Base-by-base conservation (phyloP, 1,284 basidiomycete species). In the Boletus sp. region DNA sequence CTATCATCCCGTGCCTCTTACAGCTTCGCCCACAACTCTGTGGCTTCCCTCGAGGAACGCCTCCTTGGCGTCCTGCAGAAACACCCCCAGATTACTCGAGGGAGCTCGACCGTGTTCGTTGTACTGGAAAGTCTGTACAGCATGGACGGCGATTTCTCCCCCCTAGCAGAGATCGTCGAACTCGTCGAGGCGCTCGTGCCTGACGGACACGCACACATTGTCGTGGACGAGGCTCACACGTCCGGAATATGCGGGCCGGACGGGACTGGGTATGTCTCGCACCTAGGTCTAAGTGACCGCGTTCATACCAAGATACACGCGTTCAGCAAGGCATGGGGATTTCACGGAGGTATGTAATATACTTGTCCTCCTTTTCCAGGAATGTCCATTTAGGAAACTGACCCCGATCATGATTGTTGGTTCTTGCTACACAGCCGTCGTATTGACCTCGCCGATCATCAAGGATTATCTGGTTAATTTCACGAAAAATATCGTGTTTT, bases 271-370 rank as follows among this genome's bases (percentile, higher is more conserved):
- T 56, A 58, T 41, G 54, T 66, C 25, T 50, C 58, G 2, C 32
- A 72, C 19, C 68, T 75, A 46, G 67, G 60, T 8, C 51, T 69
- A 30, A 58, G 62, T 33, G 48, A 65, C 32, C 60, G 71, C 14
- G 66, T 80, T 1, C 65, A 70, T 4, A 70, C 77, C 8, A 65
- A 72, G 27, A 52, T 80, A 14, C 76, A 79, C 59, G 77, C 78
- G 1, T 78, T 80, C 52, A 75, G 78, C 8, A 80, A 81, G 54
- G 77, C 70, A 0, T 6, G 72, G 82, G 44, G 81, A 81, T n/a
- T 81, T 78, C 23, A 84, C 78, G 91, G 92, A 59, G 89, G 91
- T 90, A 44, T 8, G 8, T n/a, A n/a, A n/a, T n/a, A 48, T 44
- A 49, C 45, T 80, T 69, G 16, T 43, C 7, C 2, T 20, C 6